Conservation (phyloP, 1,284 basidiomycete genomes). For the Naganishia sp. region DNA sequence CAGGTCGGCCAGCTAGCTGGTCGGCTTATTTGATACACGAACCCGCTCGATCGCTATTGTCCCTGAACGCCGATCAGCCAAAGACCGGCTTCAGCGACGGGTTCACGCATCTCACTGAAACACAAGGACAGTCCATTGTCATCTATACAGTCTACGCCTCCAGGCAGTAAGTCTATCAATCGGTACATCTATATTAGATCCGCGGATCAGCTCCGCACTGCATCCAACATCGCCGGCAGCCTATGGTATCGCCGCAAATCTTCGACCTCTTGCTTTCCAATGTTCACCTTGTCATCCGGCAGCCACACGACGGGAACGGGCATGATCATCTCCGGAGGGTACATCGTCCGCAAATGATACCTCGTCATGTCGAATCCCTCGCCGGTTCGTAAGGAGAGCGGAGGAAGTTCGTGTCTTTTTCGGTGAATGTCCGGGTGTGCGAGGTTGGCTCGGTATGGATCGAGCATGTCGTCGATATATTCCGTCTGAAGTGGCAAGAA, state of each 20-base stretch:
- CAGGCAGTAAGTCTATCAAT: slow-evolving; percentile 2
- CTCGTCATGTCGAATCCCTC: slow-evolving; percentile 65
- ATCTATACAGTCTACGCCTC: background rate
- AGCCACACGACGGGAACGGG: slow-evolving; percentile 77
- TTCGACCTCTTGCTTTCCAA: slow-evolving; percentile 53
- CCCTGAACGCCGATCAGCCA: background rate
- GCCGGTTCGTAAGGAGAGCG: slow-evolving; percentile 54
- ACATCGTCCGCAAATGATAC: slow-evolving; percentile 72
- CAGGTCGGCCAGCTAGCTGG: too few relatives aligned
- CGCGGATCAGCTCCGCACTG: slow-evolving; percentile 7
- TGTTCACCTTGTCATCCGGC: slow-evolving; percentile 69
- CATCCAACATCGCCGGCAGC: slow-evolving; percentile 33
- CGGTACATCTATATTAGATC: background rate
- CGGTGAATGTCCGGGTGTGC: slow-evolving; percentile 43
- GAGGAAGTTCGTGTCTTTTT: slow-evolving; percentile 61
- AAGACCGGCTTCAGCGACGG: background rate
- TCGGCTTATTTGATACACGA: background rate
- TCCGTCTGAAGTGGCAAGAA: slow-evolving; percentile 60
- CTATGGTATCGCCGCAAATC: slow-evolving; percentile 40
- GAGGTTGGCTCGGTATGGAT: slow-evolving; percentile 50
- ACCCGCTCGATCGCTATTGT: background rate
- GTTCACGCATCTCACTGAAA: background rate
- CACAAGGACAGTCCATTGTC: background rate
- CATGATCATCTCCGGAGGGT: slow-evolving; percentile 74
- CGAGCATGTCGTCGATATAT: slow-evolving; percentile 70